Evolutionary conservation across 331 rosid species (phyloP).

Genomic region (Pyrus hybrid): DNA sequence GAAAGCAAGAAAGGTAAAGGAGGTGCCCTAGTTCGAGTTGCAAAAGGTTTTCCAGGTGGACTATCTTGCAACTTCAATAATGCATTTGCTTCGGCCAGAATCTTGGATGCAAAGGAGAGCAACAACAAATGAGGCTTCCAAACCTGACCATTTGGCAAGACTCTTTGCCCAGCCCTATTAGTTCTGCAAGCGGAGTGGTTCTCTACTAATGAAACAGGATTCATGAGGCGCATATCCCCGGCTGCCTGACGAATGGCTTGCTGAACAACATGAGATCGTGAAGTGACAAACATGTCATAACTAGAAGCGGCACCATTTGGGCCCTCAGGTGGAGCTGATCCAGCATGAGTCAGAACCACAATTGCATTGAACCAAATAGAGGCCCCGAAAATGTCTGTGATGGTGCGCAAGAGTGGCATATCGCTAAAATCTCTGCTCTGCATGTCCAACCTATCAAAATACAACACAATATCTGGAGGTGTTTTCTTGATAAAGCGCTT

Average conservation of each 20-base stretch:
- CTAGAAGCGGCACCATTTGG: slow-evolving; percentile 91
- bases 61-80: slow-evolving; percentile 87
- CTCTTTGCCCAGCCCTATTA: slow-evolving; percentile 92
- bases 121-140: slow-evolving; percentile 95
- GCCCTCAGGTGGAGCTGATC: slow-evolving; percentile 97
- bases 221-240: slow-evolving; percentile 96
- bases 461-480: slow-evolving; percentile 91
- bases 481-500: slow-evolving; percentile 76
- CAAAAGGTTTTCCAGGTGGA: slow-evolving; percentile 72
- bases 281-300: slow-evolving; percentile 93
- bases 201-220: slow-evolving; percentile 95
- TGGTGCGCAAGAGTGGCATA: slow-evolving; percentile 88
- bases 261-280: slow-evolving; percentile 95
- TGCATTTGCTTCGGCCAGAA: slow-evolving; percentile 90
- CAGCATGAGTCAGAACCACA: slow-evolving; percentile 93
- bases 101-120: slow-evolving; percentile 92
- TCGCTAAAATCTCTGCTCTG: slow-evolving; percentile 90
- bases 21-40: slow-evolving; percentile 63
- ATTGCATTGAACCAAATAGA: slow-evolving; percentile 97
- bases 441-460: slow-evolving; percentile 90
- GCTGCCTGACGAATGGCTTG: slow-evolving; percentile 99
- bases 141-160: slow-evolving; percentile 98
- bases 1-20: slow-evolving; percentile 90
- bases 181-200: slow-evolving; percentile 95
- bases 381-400: slow-evolving; percentile 83